These are phyloP conservation scores for Trichoderma sp. DNA, from an alignment of 2,329 filamentous ascomycete species.

Conservation along the genomic window DNA sequence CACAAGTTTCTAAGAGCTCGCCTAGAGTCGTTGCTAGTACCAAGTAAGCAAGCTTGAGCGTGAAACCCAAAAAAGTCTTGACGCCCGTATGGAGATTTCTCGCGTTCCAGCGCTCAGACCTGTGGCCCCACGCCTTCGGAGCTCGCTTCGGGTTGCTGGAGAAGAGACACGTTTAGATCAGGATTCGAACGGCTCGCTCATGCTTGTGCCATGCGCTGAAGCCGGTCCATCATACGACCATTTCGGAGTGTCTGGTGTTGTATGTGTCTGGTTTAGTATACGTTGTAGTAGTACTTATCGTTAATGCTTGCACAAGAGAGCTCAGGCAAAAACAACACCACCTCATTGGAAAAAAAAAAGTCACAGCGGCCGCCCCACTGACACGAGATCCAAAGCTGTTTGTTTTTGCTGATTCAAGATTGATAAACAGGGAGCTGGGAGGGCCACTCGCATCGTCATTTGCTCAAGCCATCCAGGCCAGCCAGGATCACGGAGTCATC, in stretches of 20 bases:
- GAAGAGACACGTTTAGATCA: not conserved
- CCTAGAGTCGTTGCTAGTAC: not conserved
- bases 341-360: not conserved
- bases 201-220: not conserved
- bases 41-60: not conserved
- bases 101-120: slow-evolving; percentile 14
- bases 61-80: not conserved
- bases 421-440: slow-evolving; percentile 10
- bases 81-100: not conserved
- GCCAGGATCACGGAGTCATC: not conserved
- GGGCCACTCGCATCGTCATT: slow-evolving; percentile 4
- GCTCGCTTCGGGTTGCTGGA: slow-evolving; percentile 5
- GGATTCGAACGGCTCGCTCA: not conserved
- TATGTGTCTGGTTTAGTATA: too few species aligned
- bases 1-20: not conserved
- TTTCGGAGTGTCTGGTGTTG: too few species aligned
- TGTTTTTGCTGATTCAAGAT: slow-evolving; percentile 18
- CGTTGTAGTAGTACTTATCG: too few species aligned
- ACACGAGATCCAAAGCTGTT: slow-evolving; percentile 14
- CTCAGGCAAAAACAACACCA: not conserved
- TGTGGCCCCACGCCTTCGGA: not conserved
- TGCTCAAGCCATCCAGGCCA: not conserved
- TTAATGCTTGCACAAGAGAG: not conserved
- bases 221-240: not conserved
- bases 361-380: not conserved